Conservation (phyloP, 2,329 filamentous ascomycete genomes). For the Penicillium sp. region DNA sequence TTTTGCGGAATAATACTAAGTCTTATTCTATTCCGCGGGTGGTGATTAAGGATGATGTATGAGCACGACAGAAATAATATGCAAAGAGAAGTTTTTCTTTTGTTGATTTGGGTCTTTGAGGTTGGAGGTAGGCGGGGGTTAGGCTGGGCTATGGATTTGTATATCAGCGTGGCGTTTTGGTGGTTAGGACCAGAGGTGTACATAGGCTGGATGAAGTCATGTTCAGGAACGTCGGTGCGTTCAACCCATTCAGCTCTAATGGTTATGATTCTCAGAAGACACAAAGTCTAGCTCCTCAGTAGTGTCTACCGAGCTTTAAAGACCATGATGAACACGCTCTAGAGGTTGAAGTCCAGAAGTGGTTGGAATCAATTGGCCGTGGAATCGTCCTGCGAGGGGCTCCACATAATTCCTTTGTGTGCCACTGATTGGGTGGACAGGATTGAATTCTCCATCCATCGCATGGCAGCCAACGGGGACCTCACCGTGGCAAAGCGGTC, state of each 20-base stretch:
- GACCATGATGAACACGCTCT: background rate
- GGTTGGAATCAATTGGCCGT: background rate
- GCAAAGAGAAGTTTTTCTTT: background rate
- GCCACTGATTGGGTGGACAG: no score
- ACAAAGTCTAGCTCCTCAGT: no score
- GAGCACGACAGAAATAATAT: background rate
- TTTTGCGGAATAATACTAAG: conserved; percentile 10
- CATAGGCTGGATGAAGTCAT: background rate
- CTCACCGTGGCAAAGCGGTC: no score
- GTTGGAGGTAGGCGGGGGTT: background rate
- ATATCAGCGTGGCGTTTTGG: conserved; percentile 3
- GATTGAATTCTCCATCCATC: background rate
- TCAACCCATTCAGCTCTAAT: background rate
- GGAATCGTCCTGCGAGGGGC: background rate
- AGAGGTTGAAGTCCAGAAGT: background rate
- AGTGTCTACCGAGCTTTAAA: no score
- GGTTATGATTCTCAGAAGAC: background rate
- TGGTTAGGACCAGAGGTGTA: background rate
- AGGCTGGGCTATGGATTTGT: background rate
- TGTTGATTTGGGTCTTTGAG: background rate
- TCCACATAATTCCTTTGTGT: background rate
- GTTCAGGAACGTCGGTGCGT: background rate
- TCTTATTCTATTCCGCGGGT: conserved; percentile 15
- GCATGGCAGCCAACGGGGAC: no score
- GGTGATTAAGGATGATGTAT: conserved; percentile 2